Evolutionary conservation across 805 yeast genomes (phyloP), one percentile per base, ranked within the genome.

Genomic region (Starmera dryadoides): DNA sequence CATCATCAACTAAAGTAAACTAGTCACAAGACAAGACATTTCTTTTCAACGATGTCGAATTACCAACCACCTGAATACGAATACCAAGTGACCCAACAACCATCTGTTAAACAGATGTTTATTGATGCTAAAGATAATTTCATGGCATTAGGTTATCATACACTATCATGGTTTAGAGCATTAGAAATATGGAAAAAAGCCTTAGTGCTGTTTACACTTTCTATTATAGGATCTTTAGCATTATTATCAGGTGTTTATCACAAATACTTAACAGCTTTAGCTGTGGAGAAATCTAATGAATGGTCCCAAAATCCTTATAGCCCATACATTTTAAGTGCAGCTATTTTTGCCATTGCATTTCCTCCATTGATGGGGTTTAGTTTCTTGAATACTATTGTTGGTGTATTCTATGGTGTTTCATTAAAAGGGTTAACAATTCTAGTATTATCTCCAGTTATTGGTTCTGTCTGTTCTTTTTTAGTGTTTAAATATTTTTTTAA

Each of bases 331-430:
- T 53, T 89, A 41, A 72, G 79, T 37, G 15, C 59, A 4, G 56
- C 81, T 34, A 60, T 88, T 4, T 73, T 81, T 47, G 21, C 71
- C 2, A 88, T 89, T 4, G 79, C 93, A 0, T 89, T 91, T 65
- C 98, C 98, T 2, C 98, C 98, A 2, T 46, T 91, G 48, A 59
- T 87, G 26, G 98, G 98, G 1, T 89, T 81, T 61, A 73, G 91
- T 4, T 69, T 81, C 17, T 58, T 85, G 16, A 71, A 82, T 16
- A 70, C 83, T 35, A 55, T 81, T 14, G 66, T 79, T 4, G 98
- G 98, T 2, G 77, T 87, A 74, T 73, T 82, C 8, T 93, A 81
- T 57, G 98, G 97, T 1, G 73, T 86, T 43, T 69, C 79, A 11
- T 60, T 67, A 33, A 56, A 66, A 33, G 97, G 96, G 0, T 93